phyloP scores from a whole-genome alignment of 768 basidiomycete genomes.

The Amanita phalloides region DNA sequence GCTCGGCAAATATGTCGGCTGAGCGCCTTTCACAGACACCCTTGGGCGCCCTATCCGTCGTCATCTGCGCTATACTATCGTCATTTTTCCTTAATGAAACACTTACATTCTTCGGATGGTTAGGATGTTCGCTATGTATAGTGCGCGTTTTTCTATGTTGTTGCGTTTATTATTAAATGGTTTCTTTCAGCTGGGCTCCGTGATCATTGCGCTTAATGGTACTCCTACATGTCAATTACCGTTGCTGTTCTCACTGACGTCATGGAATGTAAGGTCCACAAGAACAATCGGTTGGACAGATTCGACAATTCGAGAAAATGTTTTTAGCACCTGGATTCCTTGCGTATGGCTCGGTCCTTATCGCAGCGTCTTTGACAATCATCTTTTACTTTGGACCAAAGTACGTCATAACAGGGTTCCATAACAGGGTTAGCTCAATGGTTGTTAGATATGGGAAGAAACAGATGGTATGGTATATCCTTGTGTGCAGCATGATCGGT shows the following conservation, averaged over 20 bases:
- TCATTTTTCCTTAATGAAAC: slow-evolving; percentile 90
- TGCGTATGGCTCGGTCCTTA: slow-evolving; percentile 52
- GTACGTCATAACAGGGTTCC: slow-evolving; percentile 23
- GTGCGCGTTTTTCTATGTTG: slow-evolving; percentile 30
- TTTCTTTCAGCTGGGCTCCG: slow-evolving; percentile 50
- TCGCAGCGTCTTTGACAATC: slow-evolving; percentile 54
- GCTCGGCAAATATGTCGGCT: not conserved
- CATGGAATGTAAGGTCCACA: slow-evolving; percentile 39
- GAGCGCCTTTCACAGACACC: slow-evolving; percentile 50
- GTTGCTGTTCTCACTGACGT: slow-evolving; percentile 10
- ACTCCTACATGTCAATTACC: slow-evolving; percentile 14
- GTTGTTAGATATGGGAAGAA: slow-evolving; percentile 65
- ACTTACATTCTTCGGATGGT: slow-evolving; percentile 93
- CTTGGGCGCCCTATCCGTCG: slow-evolving; percentile 92
- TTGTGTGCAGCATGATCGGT: slow-evolving; percentile 93
- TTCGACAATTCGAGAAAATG: slow-evolving; percentile 60
- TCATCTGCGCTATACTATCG: slow-evolving; percentile 87
- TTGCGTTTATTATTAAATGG: not conserved
- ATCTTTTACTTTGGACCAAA: slow-evolving; percentile 76
- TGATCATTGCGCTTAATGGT: slow-evolving; percentile 88
- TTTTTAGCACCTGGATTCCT: slow-evolving; percentile 84
- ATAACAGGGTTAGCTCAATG: not conserved
- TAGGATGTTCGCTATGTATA: slow-evolving; percentile 88
- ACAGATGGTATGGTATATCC: slow-evolving; percentile 93
- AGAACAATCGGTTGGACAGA: slow-evolving; percentile 61